Percentiles rank a stretch among this genome's conserved stretches.
phyloP scores from a whole-genome alignment of 768 basidiomycete genomes.

The Termitomyces sp. region DNA sequence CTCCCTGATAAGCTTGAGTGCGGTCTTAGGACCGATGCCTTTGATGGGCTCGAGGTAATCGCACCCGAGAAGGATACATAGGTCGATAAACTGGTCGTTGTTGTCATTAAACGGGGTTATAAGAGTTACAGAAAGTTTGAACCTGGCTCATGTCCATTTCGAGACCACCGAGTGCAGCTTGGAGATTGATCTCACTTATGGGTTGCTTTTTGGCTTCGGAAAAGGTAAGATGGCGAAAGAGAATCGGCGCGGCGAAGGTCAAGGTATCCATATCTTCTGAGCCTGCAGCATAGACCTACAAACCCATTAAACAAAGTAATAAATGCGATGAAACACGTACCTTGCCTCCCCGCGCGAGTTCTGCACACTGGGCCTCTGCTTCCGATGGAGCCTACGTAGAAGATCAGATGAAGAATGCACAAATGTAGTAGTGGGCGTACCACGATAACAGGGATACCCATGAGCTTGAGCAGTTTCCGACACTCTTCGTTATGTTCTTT shows the following conservation, averaged over 20 bases:
- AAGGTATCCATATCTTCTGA: constrained; percentile 99
- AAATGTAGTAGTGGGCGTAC: constrained; percentile 38
- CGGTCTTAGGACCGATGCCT: constrained; percentile 93
- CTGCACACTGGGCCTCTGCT: constrained; percentile 98
- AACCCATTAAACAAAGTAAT: neutral
- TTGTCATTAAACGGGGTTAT: neutral
- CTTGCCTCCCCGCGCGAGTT: constrained; percentile 94
- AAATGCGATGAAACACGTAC: constrained; percentile 28
- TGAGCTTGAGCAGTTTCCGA: constrained; percentile 75
- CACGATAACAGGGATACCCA: constrained; percentile 95
- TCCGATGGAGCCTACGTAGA: constrained; percentile 84
- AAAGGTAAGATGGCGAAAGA: constrained; percentile 95
- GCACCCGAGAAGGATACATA: constrained; percentile 94
- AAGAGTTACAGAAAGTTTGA: constrained; percentile 4
- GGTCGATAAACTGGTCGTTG: constrained; percentile 84
- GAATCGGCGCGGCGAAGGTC: constrained; percentile 87
- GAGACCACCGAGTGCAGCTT: constrained; percentile 80
- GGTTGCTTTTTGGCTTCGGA: constrained; percentile 97
- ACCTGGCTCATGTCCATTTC: constrained; percentile 92
- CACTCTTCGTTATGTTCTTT: constrained; percentile 97
- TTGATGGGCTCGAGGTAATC: constrained; percentile 99
- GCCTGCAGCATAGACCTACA: constrained; percentile 91
- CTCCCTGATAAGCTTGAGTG: constrained; percentile 88
- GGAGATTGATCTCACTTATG: constrained; percentile 86
- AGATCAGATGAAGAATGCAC: neutral